Conservation (phyloP, 441 rosid genomes). For the Corymbia calophylla region DNA sequence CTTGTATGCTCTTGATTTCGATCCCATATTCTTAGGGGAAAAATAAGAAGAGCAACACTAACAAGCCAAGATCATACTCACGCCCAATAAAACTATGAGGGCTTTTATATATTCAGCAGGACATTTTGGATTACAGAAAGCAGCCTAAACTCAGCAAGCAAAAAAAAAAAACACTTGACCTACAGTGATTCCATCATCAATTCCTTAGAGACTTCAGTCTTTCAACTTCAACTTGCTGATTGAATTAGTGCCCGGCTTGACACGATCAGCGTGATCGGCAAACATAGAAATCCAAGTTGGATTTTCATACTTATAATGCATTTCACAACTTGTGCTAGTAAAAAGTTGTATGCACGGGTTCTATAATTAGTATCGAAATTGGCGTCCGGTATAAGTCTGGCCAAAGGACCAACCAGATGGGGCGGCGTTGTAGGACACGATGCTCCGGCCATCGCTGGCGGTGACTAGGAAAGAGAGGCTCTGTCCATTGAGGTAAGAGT, state of each 20-base stretch:
- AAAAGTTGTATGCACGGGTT: background rate
- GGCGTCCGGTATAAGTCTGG: constrained; percentile 4
- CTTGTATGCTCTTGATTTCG: background rate
- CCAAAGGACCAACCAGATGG: constrained; percentile 6
- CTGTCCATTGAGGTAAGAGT: constrained; percentile 11
- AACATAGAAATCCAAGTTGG: background rate
- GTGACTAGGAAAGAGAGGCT: constrained; percentile 9
- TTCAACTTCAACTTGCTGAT: background rate
- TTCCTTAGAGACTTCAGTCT: background rate
- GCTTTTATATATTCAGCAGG: background rate
- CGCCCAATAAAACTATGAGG: background rate
- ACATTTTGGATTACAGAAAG: background rate
- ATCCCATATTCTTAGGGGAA: background rate
- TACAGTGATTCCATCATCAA: background rate
- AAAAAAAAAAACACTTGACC: background rate
- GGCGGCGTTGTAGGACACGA: constrained; percentile 9
- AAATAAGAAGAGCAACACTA: background rate
- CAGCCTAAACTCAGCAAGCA: background rate
- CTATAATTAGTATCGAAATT: constrained; percentile 2
- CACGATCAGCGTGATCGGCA: background rate
- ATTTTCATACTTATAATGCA: background rate
- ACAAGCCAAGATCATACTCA: background rate
- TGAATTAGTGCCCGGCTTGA: background rate
- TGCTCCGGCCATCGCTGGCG: constrained; percentile 10
- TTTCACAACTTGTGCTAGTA: background rate